Percentiles rank a stretch among this genome's conserved stretches.
These are phyloP conservation scores for Clavispora carvajalis DNA, from an alignment of 805 yeast genomes.

Conservation along the genomic window DNA sequence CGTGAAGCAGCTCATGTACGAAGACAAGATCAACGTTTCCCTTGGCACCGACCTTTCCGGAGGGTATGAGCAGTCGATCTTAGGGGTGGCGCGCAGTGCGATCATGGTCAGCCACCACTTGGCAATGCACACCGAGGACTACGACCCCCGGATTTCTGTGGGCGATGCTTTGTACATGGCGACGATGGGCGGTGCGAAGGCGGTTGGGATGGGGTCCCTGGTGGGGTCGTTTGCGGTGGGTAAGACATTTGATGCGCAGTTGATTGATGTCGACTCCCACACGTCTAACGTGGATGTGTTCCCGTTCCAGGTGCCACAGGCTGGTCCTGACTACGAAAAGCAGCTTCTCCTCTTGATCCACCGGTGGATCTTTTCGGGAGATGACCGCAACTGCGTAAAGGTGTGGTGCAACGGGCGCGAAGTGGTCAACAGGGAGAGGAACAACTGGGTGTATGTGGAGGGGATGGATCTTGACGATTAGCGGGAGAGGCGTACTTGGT, in stretches of 20 bases:
- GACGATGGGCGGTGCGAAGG: slow-evolving; percentile 86
- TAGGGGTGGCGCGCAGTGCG: slow-evolving; percentile 28
- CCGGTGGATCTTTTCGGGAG: slow-evolving; percentile 92
- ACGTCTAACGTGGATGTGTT: slow-evolving; percentile 70
- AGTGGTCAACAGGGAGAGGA: slow-evolving; percentile 42
- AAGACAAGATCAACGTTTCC: slow-evolving; percentile 66
- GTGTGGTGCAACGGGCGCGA: slow-evolving; percentile 81
- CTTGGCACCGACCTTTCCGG: slow-evolving; percentile 47
- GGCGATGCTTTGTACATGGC: slow-evolving; percentile 75
- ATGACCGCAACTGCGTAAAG: slow-evolving; percentile 75
- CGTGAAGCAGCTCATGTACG: slow-evolving; percentile 50
- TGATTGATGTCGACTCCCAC: slow-evolving; percentile 53
- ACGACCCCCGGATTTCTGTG: slow-evolving; percentile 8
- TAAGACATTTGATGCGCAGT: slow-evolving; percentile 78
- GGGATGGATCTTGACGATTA: not conserved
- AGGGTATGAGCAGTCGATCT: slow-evolving; percentile 37
- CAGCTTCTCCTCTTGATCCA: slow-evolving; percentile 57
- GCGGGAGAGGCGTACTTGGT: too few relatives aligned
- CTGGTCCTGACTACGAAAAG: slow-evolving; percentile 10
- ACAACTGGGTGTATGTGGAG: slow-evolving; percentile 6
- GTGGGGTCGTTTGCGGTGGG: slow-evolving; percentile 75
- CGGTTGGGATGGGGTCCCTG: slow-evolving; percentile 49
- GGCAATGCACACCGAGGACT: slow-evolving; percentile 20
- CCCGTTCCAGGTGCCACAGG: slow-evolving; percentile 57
- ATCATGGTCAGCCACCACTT: slow-evolving; percentile 39